Evolutionary conservation across 306 rosid species (phyloP).

Genomic region (Casuarina equisetifolia): DNA sequence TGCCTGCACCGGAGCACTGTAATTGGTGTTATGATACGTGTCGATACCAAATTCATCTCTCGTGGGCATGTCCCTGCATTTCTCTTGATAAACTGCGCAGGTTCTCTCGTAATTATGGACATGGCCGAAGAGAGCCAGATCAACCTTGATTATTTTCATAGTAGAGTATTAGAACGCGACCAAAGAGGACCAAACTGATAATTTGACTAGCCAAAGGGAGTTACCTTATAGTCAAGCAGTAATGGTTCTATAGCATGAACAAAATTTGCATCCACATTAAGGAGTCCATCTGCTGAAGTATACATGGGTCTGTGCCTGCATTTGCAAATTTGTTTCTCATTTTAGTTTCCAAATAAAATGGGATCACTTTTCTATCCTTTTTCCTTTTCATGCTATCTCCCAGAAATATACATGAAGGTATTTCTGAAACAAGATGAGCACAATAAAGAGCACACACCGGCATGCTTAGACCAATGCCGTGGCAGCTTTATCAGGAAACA

Average conservation of each 20-base stretch:
- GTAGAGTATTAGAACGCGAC: not conserved
- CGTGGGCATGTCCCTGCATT: conserved; percentile 58
- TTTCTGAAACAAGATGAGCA: too few relatives aligned
- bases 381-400: too few relatives aligned
- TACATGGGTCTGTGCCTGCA: conserved; percentile 94
- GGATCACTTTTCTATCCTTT: too few relatives aligned
- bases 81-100: conserved; percentile 46
- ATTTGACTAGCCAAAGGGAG: not conserved
- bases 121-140: conserved; percentile 76
- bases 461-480: too few relatives aligned
- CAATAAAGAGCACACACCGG: not conserved
- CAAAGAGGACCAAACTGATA: not conserved
- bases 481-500: too few relatives aligned
- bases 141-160: conserved; percentile 49
- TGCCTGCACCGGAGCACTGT: conserved; percentile 76
- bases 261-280: conserved; percentile 26
- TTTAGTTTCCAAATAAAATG: too few relatives aligned
- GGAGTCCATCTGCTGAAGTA: conserved; percentile 33
- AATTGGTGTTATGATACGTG: conserved; percentile 59
- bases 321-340: not conserved
- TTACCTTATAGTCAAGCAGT: conserved; percentile 54
- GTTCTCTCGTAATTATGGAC: conserved; percentile 89
- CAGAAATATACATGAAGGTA: too few relatives aligned
- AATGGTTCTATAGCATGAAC: conserved; percentile 58
- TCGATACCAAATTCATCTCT: conserved; percentile 59